These are phyloP conservation scores for Camelina sativa DNA, from an alignment of 345 rosid genomes.

Conservation along the genomic window DNA sequence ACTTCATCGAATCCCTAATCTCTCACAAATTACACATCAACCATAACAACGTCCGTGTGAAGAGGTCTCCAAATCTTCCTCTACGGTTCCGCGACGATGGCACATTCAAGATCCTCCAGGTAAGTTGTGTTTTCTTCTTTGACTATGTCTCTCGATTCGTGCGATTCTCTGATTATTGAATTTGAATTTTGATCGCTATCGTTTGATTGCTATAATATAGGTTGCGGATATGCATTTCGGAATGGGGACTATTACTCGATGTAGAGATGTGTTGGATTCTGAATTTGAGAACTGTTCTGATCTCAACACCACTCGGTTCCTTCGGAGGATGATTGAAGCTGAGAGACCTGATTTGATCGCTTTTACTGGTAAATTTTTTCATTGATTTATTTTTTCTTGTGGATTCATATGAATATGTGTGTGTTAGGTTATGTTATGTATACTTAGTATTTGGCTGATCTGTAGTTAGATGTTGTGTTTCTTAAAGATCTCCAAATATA, in stretches of 20 bases:
- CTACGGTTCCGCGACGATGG: slow-evolving; percentile 80
- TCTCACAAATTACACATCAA: slow-evolving; percentile 49
- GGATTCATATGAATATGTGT: too few species aligned
- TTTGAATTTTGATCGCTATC: background rate
- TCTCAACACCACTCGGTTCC: slow-evolving; percentile 81
- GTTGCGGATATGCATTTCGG: slow-evolving; percentile 97
- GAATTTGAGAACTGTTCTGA: slow-evolving; percentile 74
- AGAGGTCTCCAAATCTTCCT: slow-evolving; percentile 66
- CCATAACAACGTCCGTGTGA: slow-evolving; percentile 53
- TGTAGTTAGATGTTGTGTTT: background rate
- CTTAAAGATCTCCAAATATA: background rate
- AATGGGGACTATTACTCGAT: slow-evolving; percentile 67
- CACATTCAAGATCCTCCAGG: slow-evolving; percentile 97
- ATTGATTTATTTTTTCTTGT: too few species aligned
- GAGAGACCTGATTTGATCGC: slow-evolving; percentile 88
- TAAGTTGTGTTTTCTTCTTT: too few species aligned
- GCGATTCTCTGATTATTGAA: background rate
- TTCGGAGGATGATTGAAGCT: slow-evolving; percentile 65
- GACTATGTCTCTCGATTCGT: too few species aligned
- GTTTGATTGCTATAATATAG: slow-evolving; percentile 32
- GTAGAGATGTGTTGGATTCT: slow-evolving; percentile 69
- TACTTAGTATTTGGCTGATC: too few species aligned
- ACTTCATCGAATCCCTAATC: slow-evolving; percentile 54
- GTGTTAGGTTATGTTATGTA: too few species aligned
- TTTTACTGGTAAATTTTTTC: slow-evolving; percentile 63